Evolutionary conservation across 2,329 filamentous ascomycete genomes (phyloP).

Genomic region (Scleromitrula shiraiana): DNA sequence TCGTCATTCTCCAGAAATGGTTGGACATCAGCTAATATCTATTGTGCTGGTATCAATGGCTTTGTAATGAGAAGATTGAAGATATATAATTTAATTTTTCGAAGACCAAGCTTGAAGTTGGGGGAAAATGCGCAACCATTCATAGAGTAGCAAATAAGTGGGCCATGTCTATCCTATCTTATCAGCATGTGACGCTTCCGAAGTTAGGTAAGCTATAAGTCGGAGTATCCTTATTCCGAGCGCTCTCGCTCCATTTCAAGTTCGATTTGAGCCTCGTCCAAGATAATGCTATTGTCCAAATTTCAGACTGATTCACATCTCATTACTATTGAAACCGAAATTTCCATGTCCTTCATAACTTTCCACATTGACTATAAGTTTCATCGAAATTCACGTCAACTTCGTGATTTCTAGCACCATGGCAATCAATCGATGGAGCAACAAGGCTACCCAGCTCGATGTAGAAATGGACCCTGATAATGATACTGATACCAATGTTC

Average conservation of each 20-base stretch:
- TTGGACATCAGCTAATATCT: conserved; percentile 17
- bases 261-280: no score
- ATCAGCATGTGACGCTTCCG: conserved; percentile 2
- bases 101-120: neutral
- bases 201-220: no score
- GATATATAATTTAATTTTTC: conserved; percentile 1
- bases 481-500: neutral
- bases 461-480: conserved; percentile 1
- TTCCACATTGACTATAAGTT: no score
- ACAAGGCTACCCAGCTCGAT: neutral
- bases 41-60: neutral
- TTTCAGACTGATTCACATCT: no score
- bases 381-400: no score
- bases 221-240: no score
- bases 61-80: neutral
- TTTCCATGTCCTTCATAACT: no score
- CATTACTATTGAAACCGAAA: no score
- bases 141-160: neutral
- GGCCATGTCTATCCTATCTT: neutral
- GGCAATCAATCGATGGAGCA: no score
- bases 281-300: no score
- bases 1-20: conserved; percentile 24
- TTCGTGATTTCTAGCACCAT: no score
- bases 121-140: neutral
- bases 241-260: no score